phyloP scores from a whole-genome alignment of 2,329 filamentous ascomycete genomes.

The Cladosporium sp. region DNA sequence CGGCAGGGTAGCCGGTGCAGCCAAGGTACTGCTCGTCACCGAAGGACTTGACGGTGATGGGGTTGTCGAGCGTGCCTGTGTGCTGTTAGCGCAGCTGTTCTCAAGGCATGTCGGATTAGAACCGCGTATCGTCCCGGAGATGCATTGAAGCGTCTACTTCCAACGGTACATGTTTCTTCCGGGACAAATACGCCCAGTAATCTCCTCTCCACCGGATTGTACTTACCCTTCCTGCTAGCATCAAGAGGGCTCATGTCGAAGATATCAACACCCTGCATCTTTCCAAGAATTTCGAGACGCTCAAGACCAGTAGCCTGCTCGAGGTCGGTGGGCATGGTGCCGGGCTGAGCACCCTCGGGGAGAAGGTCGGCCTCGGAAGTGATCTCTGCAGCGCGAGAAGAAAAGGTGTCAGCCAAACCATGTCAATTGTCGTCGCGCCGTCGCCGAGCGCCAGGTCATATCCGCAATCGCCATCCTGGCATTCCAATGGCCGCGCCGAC shows the following conservation, averaged over 20 bases:
- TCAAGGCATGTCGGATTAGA: neutral
- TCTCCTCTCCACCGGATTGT: neutral
- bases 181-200: neutral
- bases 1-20: conserved; percentile 90
- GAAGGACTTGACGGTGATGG: conserved; percentile 85
- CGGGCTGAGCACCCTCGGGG: conserved; percentile 76
- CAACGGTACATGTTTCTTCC: neutral
- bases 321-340: conserved; percentile 88
- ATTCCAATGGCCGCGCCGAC: neutral
- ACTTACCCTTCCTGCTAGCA: conserved; percentile 77
- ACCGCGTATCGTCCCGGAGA: neutral
- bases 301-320: conserved; percentile 97
- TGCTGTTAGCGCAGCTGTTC: neutral
- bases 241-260: conserved; percentile 99
- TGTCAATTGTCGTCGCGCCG: neutral
- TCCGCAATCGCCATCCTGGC: conserved; percentile 7
- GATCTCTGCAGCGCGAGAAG: conserved; percentile 65
- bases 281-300: conserved; percentile 97
- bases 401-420: conserved; percentile 26
- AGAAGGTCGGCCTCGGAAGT: conserved; percentile 79
- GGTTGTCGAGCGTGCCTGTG: conserved; percentile 81
- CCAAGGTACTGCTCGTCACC: conserved; percentile 96
- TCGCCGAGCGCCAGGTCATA: neutral
- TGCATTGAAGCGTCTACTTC: neutral
- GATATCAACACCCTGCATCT: conserved; percentile 97